Percentiles rank a stretch among this genome's conserved stretches.
Evolutionary conservation across 2,329 filamentous ascomycete genomes (phyloP).

Genomic region (Diaporthe humulicola): DNA sequence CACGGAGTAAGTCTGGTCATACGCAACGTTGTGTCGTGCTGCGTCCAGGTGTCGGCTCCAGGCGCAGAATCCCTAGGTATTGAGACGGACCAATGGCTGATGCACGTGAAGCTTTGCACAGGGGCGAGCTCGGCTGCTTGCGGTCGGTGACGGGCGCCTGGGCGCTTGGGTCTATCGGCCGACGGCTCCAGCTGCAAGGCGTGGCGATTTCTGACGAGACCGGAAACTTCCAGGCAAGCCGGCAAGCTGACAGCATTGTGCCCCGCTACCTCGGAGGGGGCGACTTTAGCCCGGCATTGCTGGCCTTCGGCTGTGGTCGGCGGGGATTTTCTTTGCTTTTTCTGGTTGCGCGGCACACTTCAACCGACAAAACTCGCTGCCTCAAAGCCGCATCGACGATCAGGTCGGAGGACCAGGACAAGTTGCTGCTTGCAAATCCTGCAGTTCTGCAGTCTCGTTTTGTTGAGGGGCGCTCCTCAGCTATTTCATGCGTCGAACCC

Average conservation of each 20-base stretch:
- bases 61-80: neutral
- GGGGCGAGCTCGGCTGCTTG: neutral
- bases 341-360: neutral
- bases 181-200: neutral
- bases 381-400: neutral
- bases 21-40: neutral
- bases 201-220: neutral
- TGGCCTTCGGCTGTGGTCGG: neutral
- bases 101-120: neutral
- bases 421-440: neutral
- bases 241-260: neutral
- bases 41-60: neutral
- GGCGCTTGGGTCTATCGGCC: neutral
- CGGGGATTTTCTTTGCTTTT: neutral
- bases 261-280: neutral
- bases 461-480: conserved; percentile 10
- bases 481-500: neutral
- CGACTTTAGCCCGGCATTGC: neutral
- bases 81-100: neutral
- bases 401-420: neutral
- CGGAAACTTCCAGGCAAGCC: neutral
- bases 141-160: neutral
- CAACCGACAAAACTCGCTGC: neutral
- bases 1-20: neutral
- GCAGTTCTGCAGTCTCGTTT: neutral